A percentile compares a stretch with the other conserved stretches of the same genome.
phyloP scores from a whole-genome alignment of 192 early-diverging fungal species.

The Glomus cerebriforme region DNA sequence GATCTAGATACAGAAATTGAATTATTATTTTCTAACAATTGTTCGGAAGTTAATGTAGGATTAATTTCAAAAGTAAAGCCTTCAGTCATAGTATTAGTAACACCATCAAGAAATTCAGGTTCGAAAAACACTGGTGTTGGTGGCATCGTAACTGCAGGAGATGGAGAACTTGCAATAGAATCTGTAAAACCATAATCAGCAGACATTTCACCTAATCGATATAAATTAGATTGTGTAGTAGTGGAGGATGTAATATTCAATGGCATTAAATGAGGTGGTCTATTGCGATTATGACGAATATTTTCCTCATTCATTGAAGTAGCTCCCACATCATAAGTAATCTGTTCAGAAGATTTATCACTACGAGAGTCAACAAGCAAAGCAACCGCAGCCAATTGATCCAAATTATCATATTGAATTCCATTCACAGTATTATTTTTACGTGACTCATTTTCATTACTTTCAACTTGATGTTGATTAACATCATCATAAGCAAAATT shows the following conservation, averaged over 20 bases:
- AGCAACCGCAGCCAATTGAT: background rate
- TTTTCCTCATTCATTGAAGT: background rate
- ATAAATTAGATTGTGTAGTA: background rate
- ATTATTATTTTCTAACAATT: constrained; percentile 4
- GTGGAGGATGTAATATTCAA: constrained; percentile 16
- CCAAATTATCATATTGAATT: background rate
- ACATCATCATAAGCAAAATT: background rate
- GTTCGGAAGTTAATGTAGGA: background rate
- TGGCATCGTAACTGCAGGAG: constrained; percentile 14
- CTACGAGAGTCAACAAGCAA: background rate
- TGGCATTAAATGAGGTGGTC: constrained; percentile 17
- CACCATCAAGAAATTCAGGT: constrained; percentile 5
- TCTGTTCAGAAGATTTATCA: background rate
- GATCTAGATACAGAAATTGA: background rate
- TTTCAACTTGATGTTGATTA: background rate
- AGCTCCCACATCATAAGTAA: background rate
- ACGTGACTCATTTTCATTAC: background rate
- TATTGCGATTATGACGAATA: constrained; percentile 11
- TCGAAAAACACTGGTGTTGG: constrained; percentile 28
- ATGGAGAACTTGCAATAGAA: constrained; percentile 15
- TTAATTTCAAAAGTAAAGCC: constrained; percentile 1
- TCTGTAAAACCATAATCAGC: constrained; percentile 1
- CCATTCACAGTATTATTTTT: background rate
- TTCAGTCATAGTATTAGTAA: constrained; percentile 13
- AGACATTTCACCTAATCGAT: background rate